Evolutionary conservation across 176 grass and related monocot genomes (phyloP).

Genomic region (Melocanna baccifera): DNA sequence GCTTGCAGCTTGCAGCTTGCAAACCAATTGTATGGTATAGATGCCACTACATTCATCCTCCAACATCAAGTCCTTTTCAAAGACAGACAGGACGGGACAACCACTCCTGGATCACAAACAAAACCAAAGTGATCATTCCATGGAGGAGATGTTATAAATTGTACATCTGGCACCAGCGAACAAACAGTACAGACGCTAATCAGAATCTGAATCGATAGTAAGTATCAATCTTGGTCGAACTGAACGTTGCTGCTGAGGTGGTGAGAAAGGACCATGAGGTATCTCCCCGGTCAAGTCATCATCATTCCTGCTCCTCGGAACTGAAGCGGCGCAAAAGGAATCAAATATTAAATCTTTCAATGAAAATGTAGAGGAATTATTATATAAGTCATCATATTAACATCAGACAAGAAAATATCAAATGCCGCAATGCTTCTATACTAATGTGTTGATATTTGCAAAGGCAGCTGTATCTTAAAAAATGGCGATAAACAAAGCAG

Average conservation of each 20-base stretch:
- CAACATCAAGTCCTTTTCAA: neutral
- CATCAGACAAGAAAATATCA: neutral
- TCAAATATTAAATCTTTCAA: conserved; percentile 7
- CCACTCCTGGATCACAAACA: neutral
- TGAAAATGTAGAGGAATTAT: neutral
- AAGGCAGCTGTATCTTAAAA: neutral
- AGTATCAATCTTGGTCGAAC: conserved; percentile 42
- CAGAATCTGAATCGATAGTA: conserved; percentile 57
- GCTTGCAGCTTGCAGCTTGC: no score
- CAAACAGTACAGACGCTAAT: conserved; percentile 26
- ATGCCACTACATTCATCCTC: neutral
- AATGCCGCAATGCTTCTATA: neutral
- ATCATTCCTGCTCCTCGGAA: neutral
- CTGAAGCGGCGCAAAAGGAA: conserved; percentile 41
- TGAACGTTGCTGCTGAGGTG: conserved; percentile 27
- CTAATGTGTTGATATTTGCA: neutral
- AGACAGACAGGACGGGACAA: neutral
- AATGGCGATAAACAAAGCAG: neutral
- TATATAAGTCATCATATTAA: conserved; percentile 7
- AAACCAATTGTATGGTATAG: neutral
- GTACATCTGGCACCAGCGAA: neutral
- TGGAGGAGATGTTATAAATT: neutral
- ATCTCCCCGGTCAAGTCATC: neutral
- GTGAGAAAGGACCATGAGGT: conserved; percentile 19
- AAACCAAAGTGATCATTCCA: neutral